Conservation (phyloP, 768 basidiomycete genomes). For the Piloderma croceum region DNA sequence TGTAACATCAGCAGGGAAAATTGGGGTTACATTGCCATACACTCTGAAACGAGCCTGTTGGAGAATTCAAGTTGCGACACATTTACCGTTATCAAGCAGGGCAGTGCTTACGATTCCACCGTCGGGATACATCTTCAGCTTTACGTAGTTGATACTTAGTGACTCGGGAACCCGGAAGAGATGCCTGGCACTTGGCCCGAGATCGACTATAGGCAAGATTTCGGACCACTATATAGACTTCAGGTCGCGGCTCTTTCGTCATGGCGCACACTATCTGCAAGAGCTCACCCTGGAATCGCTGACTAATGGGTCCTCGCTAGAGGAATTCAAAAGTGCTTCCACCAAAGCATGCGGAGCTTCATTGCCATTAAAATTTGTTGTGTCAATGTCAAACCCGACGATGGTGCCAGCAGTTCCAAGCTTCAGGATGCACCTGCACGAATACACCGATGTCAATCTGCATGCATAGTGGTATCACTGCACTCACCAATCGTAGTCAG, state of each 20-base stretch:
- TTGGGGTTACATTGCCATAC: conserved; percentile 72
- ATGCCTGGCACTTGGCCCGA: conserved; percentile 85
- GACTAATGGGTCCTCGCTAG: conserved; percentile 38
- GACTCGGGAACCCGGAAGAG: conserved; percentile 69
- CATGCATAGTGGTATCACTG: not conserved
- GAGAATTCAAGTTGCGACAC: conserved; percentile 2
- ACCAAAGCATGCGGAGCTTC: conserved; percentile 83
- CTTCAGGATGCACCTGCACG: conserved; percentile 78
- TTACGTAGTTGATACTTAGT: conserved; percentile 65
- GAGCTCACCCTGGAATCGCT: conserved; percentile 51
- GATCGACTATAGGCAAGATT: conserved; percentile 65
- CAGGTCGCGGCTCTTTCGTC: not conserved
- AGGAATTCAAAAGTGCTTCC: conserved; percentile 44
- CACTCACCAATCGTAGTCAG: conserved; percentile 76
- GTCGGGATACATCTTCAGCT: conserved; percentile 93
- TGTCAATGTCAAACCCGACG: conserved; percentile 88
- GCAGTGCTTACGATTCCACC: conserved; percentile 79
- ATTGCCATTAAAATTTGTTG: conserved; percentile 91
- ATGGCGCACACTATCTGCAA: not conserved
- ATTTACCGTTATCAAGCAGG: not conserved
- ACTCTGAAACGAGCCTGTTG: conserved; percentile 84
- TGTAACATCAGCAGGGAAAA: conserved; percentile 45
- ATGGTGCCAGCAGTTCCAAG: conserved; percentile 74
- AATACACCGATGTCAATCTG: conserved; percentile 1
- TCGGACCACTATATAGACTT: conserved; percentile 59